Conservation (phyloP, 192 early-diverging fungal genomes). For the Mortierella alpina region DNA sequence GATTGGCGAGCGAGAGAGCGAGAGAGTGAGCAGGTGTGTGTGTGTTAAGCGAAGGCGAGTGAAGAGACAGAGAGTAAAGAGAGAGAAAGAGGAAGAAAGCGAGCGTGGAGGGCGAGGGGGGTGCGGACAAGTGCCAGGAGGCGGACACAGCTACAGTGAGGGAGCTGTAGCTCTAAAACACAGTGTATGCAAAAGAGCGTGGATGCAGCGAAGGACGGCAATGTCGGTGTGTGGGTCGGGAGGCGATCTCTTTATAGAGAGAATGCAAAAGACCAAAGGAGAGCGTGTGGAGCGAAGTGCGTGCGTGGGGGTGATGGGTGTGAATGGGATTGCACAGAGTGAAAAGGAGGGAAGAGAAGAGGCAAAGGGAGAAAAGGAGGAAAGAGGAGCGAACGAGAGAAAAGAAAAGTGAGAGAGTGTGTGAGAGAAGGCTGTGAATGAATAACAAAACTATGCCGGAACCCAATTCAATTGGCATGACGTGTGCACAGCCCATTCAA, state of each 20-base stretch:
- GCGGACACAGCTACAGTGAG: background rate
- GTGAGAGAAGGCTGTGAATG: background rate
- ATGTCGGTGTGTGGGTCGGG: background rate
- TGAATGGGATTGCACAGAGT: background rate
- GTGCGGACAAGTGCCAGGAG: background rate
- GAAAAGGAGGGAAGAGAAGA: background rate
- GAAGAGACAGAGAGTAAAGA: constrained; percentile 27
- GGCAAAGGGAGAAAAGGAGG: background rate
- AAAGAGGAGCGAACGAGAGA: background rate
- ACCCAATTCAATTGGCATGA: background rate
- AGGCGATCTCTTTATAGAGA: background rate
- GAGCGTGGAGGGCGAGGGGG: background rate
- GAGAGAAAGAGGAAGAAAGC: constrained; percentile 6
- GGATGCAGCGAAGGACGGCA: background rate
- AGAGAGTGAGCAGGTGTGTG: constrained; percentile 5
- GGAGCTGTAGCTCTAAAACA: too few relatives aligned
- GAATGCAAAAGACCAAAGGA: background rate
- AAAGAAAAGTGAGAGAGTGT: background rate
- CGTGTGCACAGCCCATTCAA: constrained; percentile 34
- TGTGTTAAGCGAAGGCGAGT: too few relatives aligned
- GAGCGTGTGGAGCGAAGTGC: background rate
- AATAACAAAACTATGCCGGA: background rate
- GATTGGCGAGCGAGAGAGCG: constrained; percentile 23
- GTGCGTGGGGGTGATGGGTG: background rate
- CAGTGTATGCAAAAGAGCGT: background rate